Evolutionary conservation across 148 eudicot genomes (phyloP).

Genomic region (Diospyros lotus): DNA sequence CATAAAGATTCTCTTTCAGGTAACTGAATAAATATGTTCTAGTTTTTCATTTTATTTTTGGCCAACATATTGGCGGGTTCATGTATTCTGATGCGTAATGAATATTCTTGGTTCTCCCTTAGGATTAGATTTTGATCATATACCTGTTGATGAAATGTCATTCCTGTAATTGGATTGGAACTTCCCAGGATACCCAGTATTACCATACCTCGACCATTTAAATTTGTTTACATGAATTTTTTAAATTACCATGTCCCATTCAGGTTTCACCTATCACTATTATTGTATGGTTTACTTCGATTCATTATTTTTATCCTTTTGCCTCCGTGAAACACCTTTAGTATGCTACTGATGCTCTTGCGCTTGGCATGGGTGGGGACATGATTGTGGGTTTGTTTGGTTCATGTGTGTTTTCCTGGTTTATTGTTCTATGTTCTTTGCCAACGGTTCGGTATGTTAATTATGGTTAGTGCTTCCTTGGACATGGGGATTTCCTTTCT

Average conservation of each 20-base stretch:
- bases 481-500: background rate
- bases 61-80: background rate
- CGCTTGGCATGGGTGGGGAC: no score
- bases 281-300: background rate
- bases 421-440: no score
- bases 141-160: background rate
- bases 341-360: background rate
- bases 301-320: background rate
- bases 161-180: background rate
- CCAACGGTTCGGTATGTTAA: no score
- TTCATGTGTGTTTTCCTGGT: no score
- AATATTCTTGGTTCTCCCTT: background rate
- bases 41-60: background rate
- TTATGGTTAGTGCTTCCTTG: no score
- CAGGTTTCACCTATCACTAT: background rate
- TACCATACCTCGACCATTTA: background rate
- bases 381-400: no score
- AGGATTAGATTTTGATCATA: background rate
- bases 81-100: background rate
- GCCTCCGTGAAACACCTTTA: background rate
- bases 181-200: background rate
- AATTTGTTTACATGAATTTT: background rate
- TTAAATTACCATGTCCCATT: background rate
- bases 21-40: constrained; percentile 16
- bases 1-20: constrained; percentile 98